A percentile compares a stretch with the other conserved stretches of the same genome.
phyloP scores from a whole-genome alignment of 768 basidiomycete genomes.

The Serendipita vermifera region DNA sequence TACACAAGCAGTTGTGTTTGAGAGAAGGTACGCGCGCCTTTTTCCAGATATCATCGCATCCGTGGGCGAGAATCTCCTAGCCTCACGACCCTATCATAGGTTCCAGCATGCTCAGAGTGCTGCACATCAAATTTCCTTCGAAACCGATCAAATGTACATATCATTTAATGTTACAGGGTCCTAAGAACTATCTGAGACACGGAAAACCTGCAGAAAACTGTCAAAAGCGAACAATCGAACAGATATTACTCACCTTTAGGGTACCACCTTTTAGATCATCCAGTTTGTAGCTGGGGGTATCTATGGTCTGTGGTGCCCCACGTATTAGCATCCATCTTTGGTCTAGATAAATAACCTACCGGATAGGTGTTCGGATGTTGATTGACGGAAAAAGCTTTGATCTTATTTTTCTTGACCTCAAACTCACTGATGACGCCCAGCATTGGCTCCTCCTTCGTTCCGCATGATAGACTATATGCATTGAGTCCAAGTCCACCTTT shows the following conservation, averaged over 20 bases:
- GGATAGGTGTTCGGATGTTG: slow-evolving; percentile 65
- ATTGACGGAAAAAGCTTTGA: slow-evolving; percentile 76
- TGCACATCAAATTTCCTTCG: background rate
- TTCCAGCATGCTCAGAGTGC: no score
- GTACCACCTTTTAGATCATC: slow-evolving; percentile 81
- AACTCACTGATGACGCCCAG: slow-evolving; percentile 71
- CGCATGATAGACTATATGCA: slow-evolving; percentile 49
- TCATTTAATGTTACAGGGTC: slow-evolving; percentile 3
- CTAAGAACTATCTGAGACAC: slow-evolving; percentile 28
- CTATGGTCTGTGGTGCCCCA: slow-evolving; percentile 37
- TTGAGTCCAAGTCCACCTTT: slow-evolving; percentile 51
- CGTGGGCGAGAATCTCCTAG: no score
- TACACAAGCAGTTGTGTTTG: no score
- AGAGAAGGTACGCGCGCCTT: no score
- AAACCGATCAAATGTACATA: background rate
- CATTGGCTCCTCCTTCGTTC: slow-evolving; percentile 42
- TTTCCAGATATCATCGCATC: no score
- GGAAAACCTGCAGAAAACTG: slow-evolving; percentile 24
- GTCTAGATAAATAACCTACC: slow-evolving; percentile 32
- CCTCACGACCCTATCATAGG: no score
- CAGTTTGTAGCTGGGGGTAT: slow-evolving; percentile 71
- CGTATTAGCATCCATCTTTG: background rate
- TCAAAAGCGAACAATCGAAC: background rate
- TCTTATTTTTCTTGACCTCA: slow-evolving; percentile 77
- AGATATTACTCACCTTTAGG: slow-evolving; percentile 44